These are phyloP conservation scores for Cryphonectria naterciae DNA, from an alignment of 2,329 filamentous ascomycete species.

Conservation along the genomic window DNA sequence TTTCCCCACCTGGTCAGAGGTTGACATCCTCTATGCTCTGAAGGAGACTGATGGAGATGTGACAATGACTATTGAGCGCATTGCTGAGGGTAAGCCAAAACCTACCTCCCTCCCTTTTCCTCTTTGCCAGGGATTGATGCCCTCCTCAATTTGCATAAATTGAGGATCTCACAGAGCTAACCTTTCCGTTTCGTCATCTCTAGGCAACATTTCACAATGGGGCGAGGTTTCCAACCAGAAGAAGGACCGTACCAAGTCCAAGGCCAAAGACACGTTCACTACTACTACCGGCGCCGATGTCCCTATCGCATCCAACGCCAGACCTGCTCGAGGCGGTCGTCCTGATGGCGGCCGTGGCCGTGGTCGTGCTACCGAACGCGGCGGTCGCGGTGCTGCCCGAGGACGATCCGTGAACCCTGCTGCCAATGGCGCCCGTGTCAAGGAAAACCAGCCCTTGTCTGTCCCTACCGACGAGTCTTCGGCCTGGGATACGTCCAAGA, in stretches of 20 bases:
- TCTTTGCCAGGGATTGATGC: neutral
- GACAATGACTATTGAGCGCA: constrained; percentile 74
- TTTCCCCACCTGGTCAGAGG: constrained; percentile 94
- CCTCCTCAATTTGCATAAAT: constrained; percentile 18
- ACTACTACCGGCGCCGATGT: constrained; percentile 55
- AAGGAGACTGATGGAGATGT: constrained; percentile 85
- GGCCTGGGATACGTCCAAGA: constrained; percentile 59
- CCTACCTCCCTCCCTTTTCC: constrained; percentile 20
- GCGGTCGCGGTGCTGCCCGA: constrained; percentile 63
- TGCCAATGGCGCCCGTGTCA: constrained; percentile 65
- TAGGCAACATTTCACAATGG: constrained; percentile 82
- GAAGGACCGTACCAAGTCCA: constrained; percentile 74
- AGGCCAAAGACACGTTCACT: constrained; percentile 66
- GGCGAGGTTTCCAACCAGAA: constrained; percentile 80
- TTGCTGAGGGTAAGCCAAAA: constrained; percentile 69
- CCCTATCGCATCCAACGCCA: constrained; percentile 46
- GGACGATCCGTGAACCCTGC: constrained; percentile 63
- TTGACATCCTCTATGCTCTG: constrained; percentile 90
- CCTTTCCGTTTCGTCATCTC: constrained; percentile 22
- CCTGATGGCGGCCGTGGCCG: constrained; percentile 66
- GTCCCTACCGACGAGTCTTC: constrained; percentile 72
- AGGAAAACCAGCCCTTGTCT: constrained; percentile 60
- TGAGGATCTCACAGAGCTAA: constrained; percentile 21
- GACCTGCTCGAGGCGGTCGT: constrained; percentile 64
- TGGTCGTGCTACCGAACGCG: constrained; percentile 65